Evolutionary conservation across 345 rosid genomes (phyloP), one percentile per base, ranked within the genome.

Genomic region (Salix brachista): DNA sequence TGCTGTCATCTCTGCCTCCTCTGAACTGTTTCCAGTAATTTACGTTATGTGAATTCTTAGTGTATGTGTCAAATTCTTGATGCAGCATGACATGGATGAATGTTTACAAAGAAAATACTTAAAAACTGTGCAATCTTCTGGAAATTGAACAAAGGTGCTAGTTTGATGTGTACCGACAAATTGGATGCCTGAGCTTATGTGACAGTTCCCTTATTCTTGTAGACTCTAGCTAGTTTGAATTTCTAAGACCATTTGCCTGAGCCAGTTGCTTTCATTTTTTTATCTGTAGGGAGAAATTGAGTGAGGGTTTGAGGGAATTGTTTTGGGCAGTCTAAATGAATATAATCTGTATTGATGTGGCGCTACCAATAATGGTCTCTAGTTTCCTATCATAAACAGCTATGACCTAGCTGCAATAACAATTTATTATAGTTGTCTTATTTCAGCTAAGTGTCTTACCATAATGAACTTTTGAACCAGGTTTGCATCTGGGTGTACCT

Each of bases 401-500:
- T 18, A 54, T 44, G n/a, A 36, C 5, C 14, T 69, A 37, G 34
- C 44, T 68, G 28, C 13, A 42, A 42, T 42, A 42, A 42, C 46
- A 11, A 42, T 42, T 42, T 42, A 42, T 42, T 42, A 42, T 46
- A 37, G 2, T 26, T 10, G 16, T 28, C 32, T n/a, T 61, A 12
- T 71, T 39, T n/a, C 14, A 69, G 58, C 58, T 23, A 76, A 80
- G 18, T 37, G 42, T 13, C 48, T 84, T 79, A 62, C 70, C 61
- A 16, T 30, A 67, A 64, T 74, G 80, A 73, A 48, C 56, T 80
- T 60, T 81, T 79, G 44, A 60, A 72, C 78, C 94, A 96, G 99
- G 83, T 87, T 84, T 86, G 91, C 86, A 86, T 96, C 83, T 96
- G 99, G 98, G 80, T 83, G 42, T 90, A 84, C 85, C 89, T 94